Evolutionary conservation across 208 protist species (phyloP), one percentile per base, ranked within the genome.

Genomic region (Kentomonas sorsogonicus): DNA sequence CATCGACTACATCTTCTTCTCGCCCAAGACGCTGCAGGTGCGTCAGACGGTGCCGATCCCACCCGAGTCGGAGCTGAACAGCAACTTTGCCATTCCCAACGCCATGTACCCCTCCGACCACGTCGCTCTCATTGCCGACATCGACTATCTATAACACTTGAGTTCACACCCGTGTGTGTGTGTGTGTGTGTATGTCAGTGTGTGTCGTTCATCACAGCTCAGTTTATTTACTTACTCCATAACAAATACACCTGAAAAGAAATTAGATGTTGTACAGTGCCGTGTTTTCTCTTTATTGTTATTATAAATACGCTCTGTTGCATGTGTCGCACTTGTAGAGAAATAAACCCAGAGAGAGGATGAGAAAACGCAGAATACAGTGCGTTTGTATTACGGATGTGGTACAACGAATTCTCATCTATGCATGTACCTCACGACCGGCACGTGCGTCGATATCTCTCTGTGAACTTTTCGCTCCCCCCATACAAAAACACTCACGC

Each of bases 1-100:
- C 26, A 85, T 96, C 54, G 91, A 96, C 67, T 94, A 96, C 71
- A 74, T 96, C 52, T 84, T 94, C 64, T 83, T 89, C 44, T 73
- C 72, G 13, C 50, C 60, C 5, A 64, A 74, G 30, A 69, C 50
- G 13, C n/a, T 92, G 2, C 75, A 85, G 31, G 79, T 89, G n/a
- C 20, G 83, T 30, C 66, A 72, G 16, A 85, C 82, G 13, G 54
- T 94, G 22, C 85, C 86, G 15, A 91, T 91, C 51, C 91, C 91
- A 1, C 65, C 74, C 0, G 81, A 88, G 52, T 51, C 54, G 25
- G 87, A 91, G 66, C 50, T 96, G 23, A 59, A 66, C 0, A 74
- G 82, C 53, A 81, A 91, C 64, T 80, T 84, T 38, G 86, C 88
- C 20, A 56, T 96, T n/a, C 91, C 91, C 0, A 93, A 92, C 56